Conservation (phyloP, 2,329 filamentous ascomycete genomes). For the Xylaria sp. region DNA sequence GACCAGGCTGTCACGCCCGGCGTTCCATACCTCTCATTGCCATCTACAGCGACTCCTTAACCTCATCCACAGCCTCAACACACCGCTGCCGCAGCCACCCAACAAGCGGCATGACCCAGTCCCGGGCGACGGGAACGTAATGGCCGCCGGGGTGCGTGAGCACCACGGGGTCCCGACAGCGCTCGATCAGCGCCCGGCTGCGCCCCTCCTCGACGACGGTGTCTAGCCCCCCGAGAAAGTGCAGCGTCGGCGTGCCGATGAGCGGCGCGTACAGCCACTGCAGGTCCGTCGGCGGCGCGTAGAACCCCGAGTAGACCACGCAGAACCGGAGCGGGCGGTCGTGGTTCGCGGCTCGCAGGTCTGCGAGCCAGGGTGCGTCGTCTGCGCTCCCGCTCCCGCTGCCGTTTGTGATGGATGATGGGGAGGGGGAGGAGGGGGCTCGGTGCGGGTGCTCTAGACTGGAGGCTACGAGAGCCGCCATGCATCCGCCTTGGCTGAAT, state of each 20-base stretch:
- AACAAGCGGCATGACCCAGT: constrained; percentile 77
- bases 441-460: constrained; percentile 65
- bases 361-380: constrained; percentile 49
- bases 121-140: constrained; percentile 82
- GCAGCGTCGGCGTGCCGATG: constrained; percentile 77
- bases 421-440: constrained; percentile 13
- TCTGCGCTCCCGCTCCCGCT: constrained; percentile 22
- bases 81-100: constrained; percentile 52
- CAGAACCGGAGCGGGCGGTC: constrained; percentile 59
- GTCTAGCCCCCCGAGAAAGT: constrained; percentile 83
- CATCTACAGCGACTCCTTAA: constrained; percentile 29
- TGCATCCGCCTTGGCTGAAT: constrained; percentile 80
- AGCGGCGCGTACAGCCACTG: constrained; percentile 40
- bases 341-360: constrained; percentile 56
- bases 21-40: not conserved
- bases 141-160: constrained; percentile 86
- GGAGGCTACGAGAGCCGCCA: constrained; percentile 73
- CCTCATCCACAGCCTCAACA: constrained; percentile 18
- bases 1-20: too few species aligned
- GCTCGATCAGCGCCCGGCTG: constrained; percentile 69
- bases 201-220: constrained; percentile 83
- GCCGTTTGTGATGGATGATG: too few species aligned
- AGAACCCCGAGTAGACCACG: constrained; percentile 70
- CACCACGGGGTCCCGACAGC: constrained; percentile 60
- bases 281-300: constrained; percentile 48